A percentile compares a stretch with the other conserved stretches of the same genome.
Conservation (phyloP, 129 eudicot genomes). For the Dittrichia graveolens region DNA sequence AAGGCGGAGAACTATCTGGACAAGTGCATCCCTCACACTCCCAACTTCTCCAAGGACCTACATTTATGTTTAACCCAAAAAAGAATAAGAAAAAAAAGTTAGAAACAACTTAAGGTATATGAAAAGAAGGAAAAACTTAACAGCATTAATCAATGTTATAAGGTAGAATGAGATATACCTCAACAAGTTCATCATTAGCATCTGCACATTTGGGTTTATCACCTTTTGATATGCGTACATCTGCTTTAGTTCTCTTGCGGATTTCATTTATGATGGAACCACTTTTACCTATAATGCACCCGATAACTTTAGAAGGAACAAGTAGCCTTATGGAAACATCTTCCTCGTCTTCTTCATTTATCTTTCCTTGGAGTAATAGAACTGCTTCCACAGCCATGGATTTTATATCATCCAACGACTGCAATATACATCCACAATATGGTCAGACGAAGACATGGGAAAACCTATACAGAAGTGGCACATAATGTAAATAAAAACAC, state of each 20-base stretch:
- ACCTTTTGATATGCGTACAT: conserved; percentile 85
- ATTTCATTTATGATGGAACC: conserved; percentile 96
- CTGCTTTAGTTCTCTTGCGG: conserved; percentile 83
- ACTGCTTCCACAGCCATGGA: conserved; percentile 98
- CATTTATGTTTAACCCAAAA: background rate
- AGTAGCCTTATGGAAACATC: conserved; percentile 65
- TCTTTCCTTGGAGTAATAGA: conserved; percentile 84
- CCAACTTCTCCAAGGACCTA: conserved; percentile 85
- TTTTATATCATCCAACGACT: conserved; percentile 81
- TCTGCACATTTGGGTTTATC: conserved; percentile 80
- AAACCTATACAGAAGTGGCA: too few relatives aligned
- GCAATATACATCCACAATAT: conserved; percentile 13
- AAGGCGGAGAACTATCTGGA: conserved; percentile 87
- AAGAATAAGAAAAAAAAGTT: too few relatives aligned
- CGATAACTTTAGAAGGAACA: conserved; percentile 85
- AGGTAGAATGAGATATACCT: conserved; percentile 47
- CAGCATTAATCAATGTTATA: background rate
- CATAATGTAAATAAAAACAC: too few relatives aligned
- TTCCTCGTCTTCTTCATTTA: conserved; percentile 78
- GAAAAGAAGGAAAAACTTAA: background rate
- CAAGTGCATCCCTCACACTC: conserved; percentile 89
- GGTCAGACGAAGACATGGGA: background rate
- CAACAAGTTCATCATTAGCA: conserved; percentile 72
- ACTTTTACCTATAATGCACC: conserved; percentile 91
- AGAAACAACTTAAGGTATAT: too few relatives aligned